A percentile compares a stretch with the other conserved stretches of the same genome.
Evolutionary conservation across 2,329 filamentous ascomycete genomes (phyloP).

Genomic region (Cladosporium oxysporum): DNA sequence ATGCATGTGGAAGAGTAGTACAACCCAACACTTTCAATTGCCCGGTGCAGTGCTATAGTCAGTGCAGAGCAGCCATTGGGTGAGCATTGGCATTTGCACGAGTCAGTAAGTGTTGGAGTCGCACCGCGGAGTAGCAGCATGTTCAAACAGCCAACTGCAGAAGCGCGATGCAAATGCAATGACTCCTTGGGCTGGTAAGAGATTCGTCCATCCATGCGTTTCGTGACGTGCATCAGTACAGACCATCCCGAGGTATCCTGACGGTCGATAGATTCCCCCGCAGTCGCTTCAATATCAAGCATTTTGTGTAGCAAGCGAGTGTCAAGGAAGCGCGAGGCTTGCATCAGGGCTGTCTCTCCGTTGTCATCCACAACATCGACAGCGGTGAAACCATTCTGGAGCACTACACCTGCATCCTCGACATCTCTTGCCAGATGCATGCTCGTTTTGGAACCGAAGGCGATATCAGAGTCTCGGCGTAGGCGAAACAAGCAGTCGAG

Average conservation of each 20-base stretch:
- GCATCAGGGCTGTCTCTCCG: neutral
- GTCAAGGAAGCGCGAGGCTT: neutral
- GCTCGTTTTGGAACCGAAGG: neutral
- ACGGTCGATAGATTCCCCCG: neutral
- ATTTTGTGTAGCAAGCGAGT: neutral
- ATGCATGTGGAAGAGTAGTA: neutral
- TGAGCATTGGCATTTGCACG: neutral
- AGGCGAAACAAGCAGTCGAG: neutral
- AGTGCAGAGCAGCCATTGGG: neutral
- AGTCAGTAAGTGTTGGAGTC: neutral
- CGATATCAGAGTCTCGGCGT: neutral
- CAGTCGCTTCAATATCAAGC: neutral
- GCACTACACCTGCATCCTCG: neutral
- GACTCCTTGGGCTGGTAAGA: neutral
- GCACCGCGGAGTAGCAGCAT: neutral
- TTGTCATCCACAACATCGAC: neutral
- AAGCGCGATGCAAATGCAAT: neutral
- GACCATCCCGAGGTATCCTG: neutral
- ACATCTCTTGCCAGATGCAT: neutral
- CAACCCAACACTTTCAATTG: neutral
- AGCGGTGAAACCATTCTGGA: neutral
- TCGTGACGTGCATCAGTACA: neutral
- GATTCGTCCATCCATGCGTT: neutral
- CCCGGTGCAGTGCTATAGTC: neutral
- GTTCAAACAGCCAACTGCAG: neutral